Conservation (phyloP, 75 land plant genomes). For the Ceratopteris richardii region DNA sequence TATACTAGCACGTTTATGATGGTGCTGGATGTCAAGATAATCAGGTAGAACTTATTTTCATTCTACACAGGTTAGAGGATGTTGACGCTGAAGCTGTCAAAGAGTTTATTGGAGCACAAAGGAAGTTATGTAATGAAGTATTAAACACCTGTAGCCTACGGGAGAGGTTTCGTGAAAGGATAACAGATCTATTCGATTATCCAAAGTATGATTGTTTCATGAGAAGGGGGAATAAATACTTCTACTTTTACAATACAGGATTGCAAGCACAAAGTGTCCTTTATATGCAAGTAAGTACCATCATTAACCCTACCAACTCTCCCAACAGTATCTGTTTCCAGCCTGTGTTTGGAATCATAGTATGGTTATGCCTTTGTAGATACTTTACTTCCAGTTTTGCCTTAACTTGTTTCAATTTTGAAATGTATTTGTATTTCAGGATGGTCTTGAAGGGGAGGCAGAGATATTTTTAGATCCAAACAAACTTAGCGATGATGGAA, state of each 20-base stretch:
- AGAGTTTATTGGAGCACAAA: constrained; percentile 77
- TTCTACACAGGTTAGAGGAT: constrained; percentile 76
- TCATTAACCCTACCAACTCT: neutral
- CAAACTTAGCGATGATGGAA: constrained; percentile 84
- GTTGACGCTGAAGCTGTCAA: constrained; percentile 73
- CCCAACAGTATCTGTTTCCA: neutral
- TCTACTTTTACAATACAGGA: constrained; percentile 79
- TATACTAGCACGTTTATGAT: too few species aligned
- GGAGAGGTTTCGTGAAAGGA: constrained; percentile 44
- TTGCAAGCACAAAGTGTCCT: constrained; percentile 88
- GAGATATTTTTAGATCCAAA: constrained; percentile 89
- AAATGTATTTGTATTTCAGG: constrained; percentile 29
- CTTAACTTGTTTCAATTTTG: neutral
- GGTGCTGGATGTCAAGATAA: too few species aligned
- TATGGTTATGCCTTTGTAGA: too few species aligned
- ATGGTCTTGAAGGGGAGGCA: constrained; percentile 57
- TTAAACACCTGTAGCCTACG: constrained; percentile 51
- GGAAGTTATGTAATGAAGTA: constrained; percentile 47
- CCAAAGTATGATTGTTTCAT: constrained; percentile 65
- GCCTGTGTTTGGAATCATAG: neutral
- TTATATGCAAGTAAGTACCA: constrained; percentile 58
- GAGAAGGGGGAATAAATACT: constrained; percentile 71
- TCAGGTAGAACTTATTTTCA: neutral
- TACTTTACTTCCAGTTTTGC: neutral
- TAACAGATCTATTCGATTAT: constrained; percentile 62